Evolutionary conservation across 2,329 filamentous ascomycete genomes (phyloP), one percentile per base, ranked within the genome.

Genomic region (Alternaria consortialis): DNA sequence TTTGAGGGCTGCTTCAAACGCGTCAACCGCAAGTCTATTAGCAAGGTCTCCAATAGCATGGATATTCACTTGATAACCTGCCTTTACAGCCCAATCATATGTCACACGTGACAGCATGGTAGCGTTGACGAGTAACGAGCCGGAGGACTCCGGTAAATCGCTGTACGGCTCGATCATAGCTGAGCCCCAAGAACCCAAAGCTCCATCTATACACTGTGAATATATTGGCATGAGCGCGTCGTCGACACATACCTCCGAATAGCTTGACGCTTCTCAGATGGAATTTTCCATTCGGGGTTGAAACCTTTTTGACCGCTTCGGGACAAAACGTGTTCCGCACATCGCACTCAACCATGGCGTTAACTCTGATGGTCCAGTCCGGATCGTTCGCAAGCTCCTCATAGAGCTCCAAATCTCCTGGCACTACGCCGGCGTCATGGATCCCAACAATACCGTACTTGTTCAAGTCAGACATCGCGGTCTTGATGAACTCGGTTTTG

Each of bases 41-140:
- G 90, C 90, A 5, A 86, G 81, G 74, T 92, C 90, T 8, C 90
- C 90, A 59, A 91, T 91, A 48, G 89, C 89, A 74, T 91, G 90
- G 61, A 91, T 89, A 70, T 90, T 90, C 57, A 91, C 88, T 72
- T 91, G 89, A 68, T 84, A 91, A 12, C 87, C 87, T 36, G 81
- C 82, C 2, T 77, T 77, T 15, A 50, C 46, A 20, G 88, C 84
- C 89, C 89, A 92, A 29, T 84, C 75, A 11, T 77, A 79, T 3
- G 88, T 81, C 9, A 90, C 78, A 6, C 79, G 73, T 0, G 82
- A 83, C 53, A 91, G 80, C 4, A 84, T 83, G 0, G 84, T 85
- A n/a, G 85, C 84, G 71, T 90, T 89, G 55, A 91, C 86, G 32
- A 91, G 83, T 51, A 91, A 85, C 0, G 88, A 90, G 12, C 90